A percentile compares a stretch with the other conserved stretches of the same genome.
Evolutionary conservation across 148 eudicot genomes (phyloP).

Genomic region (Fagopyrum esculentum): DNA sequence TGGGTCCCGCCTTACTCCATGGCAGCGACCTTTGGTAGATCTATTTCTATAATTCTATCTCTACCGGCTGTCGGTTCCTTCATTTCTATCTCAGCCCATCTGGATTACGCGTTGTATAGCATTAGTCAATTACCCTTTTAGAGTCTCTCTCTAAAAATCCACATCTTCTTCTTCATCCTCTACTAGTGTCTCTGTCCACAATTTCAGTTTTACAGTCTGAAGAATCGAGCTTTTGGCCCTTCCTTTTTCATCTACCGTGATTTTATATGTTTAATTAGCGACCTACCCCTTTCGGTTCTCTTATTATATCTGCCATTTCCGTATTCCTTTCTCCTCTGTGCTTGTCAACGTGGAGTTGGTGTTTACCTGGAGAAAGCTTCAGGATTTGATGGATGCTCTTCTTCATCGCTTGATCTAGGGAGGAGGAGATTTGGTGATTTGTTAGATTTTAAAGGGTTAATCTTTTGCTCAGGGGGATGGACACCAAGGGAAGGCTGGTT

Average conservation of each 20-base stretch:
- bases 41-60: not conserved
- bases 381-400: not conserved
- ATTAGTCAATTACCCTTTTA: conserved; percentile 18
- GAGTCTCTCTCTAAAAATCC: not conserved
- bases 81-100: conserved; percentile 19
- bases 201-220: not conserved
- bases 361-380: conserved; percentile 18
- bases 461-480: conserved; percentile 32
- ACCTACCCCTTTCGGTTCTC: not conserved
- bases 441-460: not conserved
- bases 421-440: conserved; percentile 6
- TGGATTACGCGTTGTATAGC: conserved; percentile 31
- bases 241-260: not conserved
- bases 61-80: conserved; percentile 6
- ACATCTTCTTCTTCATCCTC: not conserved
- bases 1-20: conserved; percentile 9
- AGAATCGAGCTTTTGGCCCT: not conserved
- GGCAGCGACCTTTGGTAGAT: conserved; percentile 12
- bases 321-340: conserved; percentile 4
- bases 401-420: not conserved
- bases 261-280: not conserved
- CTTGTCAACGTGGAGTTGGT: conserved; percentile 30
- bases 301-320: not conserved
- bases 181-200: conserved; percentile 6
- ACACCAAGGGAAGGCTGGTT: conserved; percentile 54